These are phyloP conservation scores for Pleurotus eryngii DNA, from an alignment of 768 basidiomycete species.

Conservation along the genomic window DNA sequence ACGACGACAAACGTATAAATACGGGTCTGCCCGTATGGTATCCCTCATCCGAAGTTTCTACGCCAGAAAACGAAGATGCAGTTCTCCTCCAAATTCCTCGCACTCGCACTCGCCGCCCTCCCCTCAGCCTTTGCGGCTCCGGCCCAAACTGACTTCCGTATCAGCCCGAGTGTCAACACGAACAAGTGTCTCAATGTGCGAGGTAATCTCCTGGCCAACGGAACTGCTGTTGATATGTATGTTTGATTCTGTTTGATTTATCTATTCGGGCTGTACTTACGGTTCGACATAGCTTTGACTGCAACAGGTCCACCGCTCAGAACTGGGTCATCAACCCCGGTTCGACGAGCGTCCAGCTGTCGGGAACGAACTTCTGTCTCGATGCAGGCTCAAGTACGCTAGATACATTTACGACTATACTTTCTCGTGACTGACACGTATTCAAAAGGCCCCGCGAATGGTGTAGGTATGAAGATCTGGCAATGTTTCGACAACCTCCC, in stretches of 20 bases:
- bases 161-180: conserved; percentile 7
- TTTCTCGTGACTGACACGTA: background rate
- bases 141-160: no score
- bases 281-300: background rate
- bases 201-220: conserved; percentile 7
- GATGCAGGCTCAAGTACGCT: conserved; percentile 1
- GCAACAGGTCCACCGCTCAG: conserved; percentile 1
- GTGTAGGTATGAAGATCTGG: background rate
- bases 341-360: background rate
- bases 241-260: background rate
- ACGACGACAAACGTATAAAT: no score
- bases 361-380: background rate
- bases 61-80: no score
- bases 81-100: no score
- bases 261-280: background rate
- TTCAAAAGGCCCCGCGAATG: background rate
- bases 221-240: background rate
- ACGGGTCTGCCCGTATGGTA: no score
- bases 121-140: no score
- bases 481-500: conserved; percentile 3
- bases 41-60: no score
- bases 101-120: no score
- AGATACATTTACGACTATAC: background rate
- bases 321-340: background rate
- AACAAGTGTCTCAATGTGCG: conserved; percentile 1